A percentile compares a stretch with the other conserved stretches of the same genome.
Conservation (phyloP, 2,329 filamentous ascomycete species). For the Sphaerulina musiva region DNA sequence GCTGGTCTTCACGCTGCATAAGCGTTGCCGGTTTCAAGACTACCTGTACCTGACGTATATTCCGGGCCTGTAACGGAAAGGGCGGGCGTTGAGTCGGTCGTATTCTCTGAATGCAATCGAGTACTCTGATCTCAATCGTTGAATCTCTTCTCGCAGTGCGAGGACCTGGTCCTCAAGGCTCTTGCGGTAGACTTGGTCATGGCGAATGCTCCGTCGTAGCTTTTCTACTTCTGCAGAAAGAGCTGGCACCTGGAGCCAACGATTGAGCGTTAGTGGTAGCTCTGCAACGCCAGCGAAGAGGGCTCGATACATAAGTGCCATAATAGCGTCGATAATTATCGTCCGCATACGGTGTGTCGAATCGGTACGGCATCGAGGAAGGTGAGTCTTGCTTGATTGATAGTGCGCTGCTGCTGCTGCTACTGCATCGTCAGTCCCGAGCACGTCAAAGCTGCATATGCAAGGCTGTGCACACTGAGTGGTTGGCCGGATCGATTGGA, state of each 20-base stretch:
- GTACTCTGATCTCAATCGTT: constrained; percentile 4
- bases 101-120: neutral
- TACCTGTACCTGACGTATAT: neutral
- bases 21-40: too few relatives aligned
- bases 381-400: neutral
- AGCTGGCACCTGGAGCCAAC: constrained; percentile 11
- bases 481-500: neutral
- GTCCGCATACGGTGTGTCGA: constrained; percentile 5
- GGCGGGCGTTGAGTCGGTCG: neutral
- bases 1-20: too few relatives aligned
- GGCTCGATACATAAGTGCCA: constrained; percentile 12
- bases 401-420: neutral
- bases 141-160: constrained; percentile 4
- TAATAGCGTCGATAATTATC: constrained; percentile 13
- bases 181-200: constrained; percentile 3
- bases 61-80: neutral
- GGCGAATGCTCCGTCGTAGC: constrained; percentile 13
- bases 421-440: neutral
- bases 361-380: constrained; percentile 3
- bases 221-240: constrained; percentile 11
- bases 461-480: neutral
- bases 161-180: neutral
- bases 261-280: neutral
- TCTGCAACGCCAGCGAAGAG: neutral
- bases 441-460: neutral